Evolutionary conservation across 768 basidiomycete genomes (phyloP).

Genomic region (Naganishia vishniacii): DNA sequence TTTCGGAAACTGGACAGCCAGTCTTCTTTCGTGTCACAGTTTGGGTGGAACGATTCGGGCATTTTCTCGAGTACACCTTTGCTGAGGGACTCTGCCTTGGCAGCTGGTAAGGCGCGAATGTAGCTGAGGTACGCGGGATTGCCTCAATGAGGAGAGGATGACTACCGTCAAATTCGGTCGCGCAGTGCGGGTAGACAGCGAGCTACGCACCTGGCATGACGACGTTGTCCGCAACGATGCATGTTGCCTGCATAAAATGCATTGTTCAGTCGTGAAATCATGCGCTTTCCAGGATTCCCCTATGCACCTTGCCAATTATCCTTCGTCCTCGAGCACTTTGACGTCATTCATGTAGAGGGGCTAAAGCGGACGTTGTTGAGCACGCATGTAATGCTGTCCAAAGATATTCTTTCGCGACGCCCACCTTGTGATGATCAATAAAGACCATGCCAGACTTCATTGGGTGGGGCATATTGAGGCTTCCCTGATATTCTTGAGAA

Average conservation of each 20-base stretch:
- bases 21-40: neutral
- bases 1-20: slow-evolving; percentile 10
- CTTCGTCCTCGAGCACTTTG: slow-evolving; percentile 44
- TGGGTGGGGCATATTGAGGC: slow-evolving; percentile 38
- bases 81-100: neutral
- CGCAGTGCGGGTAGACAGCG: no score
- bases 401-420: neutral
- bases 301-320: slow-evolving; percentile 40
- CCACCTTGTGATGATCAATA: slow-evolving; percentile 41
- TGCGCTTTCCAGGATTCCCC: no score
- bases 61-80: neutral
- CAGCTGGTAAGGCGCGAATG: neutral
- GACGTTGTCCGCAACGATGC: slow-evolving; percentile 16
- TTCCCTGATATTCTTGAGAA: slow-evolving; percentile 33
- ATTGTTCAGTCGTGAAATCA: no score
- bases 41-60: neutral
- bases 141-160: neutral
- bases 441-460: slow-evolving; percentile 43
- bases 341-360: slow-evolving; percentile 43
- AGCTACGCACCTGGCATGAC: slow-evolving; percentile 10
- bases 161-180: neutral
- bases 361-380: neutral
- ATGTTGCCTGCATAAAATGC: neutral
- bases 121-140: slow-evolving; percentile 13
- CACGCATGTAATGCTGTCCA: neutral